phyloP scores from a whole-genome alignment of 331 rosid genomes.

The Arachis monticola region DNA sequence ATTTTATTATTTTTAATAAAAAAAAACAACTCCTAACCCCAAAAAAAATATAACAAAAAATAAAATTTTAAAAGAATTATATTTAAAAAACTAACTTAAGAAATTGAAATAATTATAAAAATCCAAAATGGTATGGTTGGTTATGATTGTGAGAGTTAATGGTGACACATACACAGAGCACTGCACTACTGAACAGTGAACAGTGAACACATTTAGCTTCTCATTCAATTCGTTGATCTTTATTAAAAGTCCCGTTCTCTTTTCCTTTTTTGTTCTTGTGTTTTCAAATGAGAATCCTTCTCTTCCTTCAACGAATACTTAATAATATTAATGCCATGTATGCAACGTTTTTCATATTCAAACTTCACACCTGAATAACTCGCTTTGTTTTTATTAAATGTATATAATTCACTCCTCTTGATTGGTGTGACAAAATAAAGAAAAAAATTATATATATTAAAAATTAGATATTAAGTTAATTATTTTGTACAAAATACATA shows the following conservation, averaged over 20 bases:
- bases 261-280: conserved; percentile 9
- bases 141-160: conserved; percentile 18
- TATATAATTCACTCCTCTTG: not conserved
- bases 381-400: no score
- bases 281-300: not conserved
- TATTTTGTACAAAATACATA: no score
- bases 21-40: no score
- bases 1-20: no score
- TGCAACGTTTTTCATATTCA: not conserved
- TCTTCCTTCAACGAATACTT: not conserved
- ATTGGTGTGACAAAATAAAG: not conserved
- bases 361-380: not conserved
- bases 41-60: no score
- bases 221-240: conserved; percentile 31
- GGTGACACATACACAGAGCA: not conserved
- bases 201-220: not conserved
- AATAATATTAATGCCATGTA: not conserved
- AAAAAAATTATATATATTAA: no score
- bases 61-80: no score
- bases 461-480: no score
- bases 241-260: conserved; percentile 38
- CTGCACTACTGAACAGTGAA: not conserved
- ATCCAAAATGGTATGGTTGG: no score
- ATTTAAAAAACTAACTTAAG: no score
- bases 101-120: no score